phyloP scores from a whole-genome alignment of 805 yeast genomes.

The Candida piceae region DNA sequence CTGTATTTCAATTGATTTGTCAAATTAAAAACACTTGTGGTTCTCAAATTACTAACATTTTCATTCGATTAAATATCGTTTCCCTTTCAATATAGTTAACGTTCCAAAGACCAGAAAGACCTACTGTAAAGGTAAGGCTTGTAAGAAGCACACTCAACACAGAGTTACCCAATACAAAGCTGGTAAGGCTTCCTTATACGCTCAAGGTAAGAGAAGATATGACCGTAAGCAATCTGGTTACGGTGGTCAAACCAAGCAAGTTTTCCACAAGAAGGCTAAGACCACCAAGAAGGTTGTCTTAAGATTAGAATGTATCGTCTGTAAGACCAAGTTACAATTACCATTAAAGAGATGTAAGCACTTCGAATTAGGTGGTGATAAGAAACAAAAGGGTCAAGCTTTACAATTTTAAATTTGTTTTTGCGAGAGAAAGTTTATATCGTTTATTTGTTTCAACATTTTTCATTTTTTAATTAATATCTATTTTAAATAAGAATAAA shows the following conservation, averaged over 20 bases:
- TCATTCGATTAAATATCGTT: neutral
- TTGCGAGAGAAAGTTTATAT: slow-evolving; percentile 2
- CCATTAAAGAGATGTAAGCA: slow-evolving; percentile 99
- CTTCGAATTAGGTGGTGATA: slow-evolving; percentile 99
- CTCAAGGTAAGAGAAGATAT: slow-evolving; percentile 99
- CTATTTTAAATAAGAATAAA: too few relatives aligned
- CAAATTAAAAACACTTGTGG: too few relatives aligned
- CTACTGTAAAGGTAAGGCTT: slow-evolving; percentile 98
- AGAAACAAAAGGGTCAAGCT: slow-evolving; percentile 99
- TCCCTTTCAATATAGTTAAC: slow-evolving; percentile 62
- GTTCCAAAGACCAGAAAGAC: slow-evolving; percentile 99
- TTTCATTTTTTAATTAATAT: too few relatives aligned
- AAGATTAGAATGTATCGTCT: slow-evolving; percentile 96
- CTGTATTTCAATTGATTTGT: too few relatives aligned
- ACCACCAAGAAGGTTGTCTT: slow-evolving; percentile 99
- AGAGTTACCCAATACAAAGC: slow-evolving; percentile 99
- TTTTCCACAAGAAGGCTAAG: slow-evolving; percentile 99
- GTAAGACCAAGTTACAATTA: slow-evolving; percentile 98
- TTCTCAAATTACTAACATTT: slow-evolving; percentile 5
- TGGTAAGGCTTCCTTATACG: slow-evolving; percentile 98
- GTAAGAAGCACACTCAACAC: slow-evolving; percentile 99
- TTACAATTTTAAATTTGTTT: slow-evolving; percentile 79
- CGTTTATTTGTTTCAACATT: slow-evolving; percentile 1
- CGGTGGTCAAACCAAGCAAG: slow-evolving; percentile 99
- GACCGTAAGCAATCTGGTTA: slow-evolving; percentile 99